Conservation (phyloP, 2,329 filamentous ascomycete species). For the Venturia oleaginea region DNA sequence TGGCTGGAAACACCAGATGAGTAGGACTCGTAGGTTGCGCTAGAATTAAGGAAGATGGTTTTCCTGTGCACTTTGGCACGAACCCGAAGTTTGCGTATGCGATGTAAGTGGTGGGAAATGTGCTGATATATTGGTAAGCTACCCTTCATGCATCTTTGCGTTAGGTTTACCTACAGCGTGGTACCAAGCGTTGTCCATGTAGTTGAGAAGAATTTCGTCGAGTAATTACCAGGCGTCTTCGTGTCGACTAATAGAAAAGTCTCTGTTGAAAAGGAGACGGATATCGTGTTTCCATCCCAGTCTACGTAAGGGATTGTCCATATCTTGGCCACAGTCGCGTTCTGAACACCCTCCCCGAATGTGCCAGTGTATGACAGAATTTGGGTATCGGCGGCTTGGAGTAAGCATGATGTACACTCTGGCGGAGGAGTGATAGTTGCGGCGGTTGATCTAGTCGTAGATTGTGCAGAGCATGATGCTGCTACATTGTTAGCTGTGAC, state of each 20-base stretch:
- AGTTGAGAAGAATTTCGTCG: not conserved
- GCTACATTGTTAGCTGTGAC: not conserved
- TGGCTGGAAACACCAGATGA: not conserved
- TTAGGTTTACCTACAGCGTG: not conserved
- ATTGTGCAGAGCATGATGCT: not conserved
- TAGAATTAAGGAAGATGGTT: not conserved
- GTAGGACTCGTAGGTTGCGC: not conserved
- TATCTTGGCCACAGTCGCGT: not conserved
- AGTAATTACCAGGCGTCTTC: not conserved
- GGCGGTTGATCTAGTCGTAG: not conserved
- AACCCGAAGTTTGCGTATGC: not conserved
- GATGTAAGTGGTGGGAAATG: not conserved
- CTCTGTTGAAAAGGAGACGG: not conserved
- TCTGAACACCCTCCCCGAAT: not conserved
- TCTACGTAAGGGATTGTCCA: not conserved
- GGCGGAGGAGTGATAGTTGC: not conserved
- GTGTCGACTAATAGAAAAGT: not conserved
- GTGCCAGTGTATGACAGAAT: not conserved
- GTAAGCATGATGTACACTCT: not conserved
- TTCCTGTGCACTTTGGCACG: constrained; percentile 1
- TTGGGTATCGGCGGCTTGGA: not conserved
- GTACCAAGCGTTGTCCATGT: not conserved
- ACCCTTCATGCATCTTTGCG: no score
- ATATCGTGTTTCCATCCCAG: not conserved
- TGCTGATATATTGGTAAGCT: not conserved